Base-by-base conservation (phyloP, 140 eudicot genomes). In the Cichorium intybus region DNA sequence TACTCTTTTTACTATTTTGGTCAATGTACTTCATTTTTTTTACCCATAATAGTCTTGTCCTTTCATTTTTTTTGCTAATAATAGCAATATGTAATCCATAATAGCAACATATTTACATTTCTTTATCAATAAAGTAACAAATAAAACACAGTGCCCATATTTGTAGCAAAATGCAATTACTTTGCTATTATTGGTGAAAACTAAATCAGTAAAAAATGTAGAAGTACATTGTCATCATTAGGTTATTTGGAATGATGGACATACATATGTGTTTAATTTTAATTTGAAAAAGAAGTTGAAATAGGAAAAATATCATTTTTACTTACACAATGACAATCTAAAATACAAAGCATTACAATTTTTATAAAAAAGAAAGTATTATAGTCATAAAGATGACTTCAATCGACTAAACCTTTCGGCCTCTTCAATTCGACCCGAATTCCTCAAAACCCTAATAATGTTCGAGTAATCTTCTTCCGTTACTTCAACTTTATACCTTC, bases 321-420 rank as follows among this genome's bases (percentile, higher is more conserved):
- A n/a, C n/a, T n/a, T n/a, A n/a, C n/a, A n/a, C n/a, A n/a, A n/a
- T n/a, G n/a, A n/a, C n/a, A n/a, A n/a, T n/a, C n/a, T n/a, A n/a
- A n/a, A n/a, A n/a, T n/a, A n/a, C n/a, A n/a, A n/a, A n/a, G n/a
- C n/a, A n/a, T n/a, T n/a, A n/a, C n/a, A n/a, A n/a, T n/a, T n/a
- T n/a, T n/a, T n/a, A n/a, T n/a, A n/a, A n/a, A n/a, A n/a, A n/a
- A n/a, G n/a, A n/a, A n/a, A n/a, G n/a, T 4, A 39, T 39, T 43
- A 43, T 7, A 21, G 2, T 56, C 39, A 61, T 10, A 60, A 57
- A 57, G 79, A 56, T 23, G 78, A 70, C 64, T 75, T 80, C 73
- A 88, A 62, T 28, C 62, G 79, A n/a, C 74, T 70, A 47, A 77
- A 84, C 52, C 76, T 75, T 60, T 85, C 73, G 16, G 95, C 95